phyloP scores from a whole-genome alignment of 306 rosid genomes.

The Gleditsia sinensis region DNA sequence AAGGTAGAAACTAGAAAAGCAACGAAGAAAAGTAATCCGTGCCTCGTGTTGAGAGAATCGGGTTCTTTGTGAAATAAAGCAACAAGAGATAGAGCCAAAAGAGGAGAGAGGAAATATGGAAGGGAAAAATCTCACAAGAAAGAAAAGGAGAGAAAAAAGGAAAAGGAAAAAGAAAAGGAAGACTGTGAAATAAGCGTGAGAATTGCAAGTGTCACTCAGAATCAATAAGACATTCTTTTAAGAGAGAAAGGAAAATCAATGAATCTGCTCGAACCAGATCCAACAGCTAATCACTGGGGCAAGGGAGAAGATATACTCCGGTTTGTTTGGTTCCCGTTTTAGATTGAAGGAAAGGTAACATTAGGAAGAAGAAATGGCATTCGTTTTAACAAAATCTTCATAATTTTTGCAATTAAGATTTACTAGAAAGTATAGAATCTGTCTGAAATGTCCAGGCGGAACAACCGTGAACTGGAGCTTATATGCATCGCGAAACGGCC shows the following conservation, averaged over 20 bases:
- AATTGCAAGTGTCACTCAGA: not conserved
- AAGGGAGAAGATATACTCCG: not conserved
- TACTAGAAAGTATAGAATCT: not conserved
- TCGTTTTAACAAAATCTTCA: not conserved
- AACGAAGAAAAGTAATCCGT: slow-evolving; percentile 29
- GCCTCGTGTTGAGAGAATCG: slow-evolving; percentile 57
- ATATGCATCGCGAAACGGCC: not conserved
- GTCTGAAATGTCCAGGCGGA: not conserved
- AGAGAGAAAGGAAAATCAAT: not conserved
- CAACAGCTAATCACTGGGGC: not conserved
- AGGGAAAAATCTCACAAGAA: not conserved
- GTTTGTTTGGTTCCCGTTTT: not conserved
- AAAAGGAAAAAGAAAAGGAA: not conserved
- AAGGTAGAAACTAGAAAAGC: not conserved
- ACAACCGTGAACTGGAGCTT: not conserved
- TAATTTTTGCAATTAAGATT: not conserved
- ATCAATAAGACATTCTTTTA: not conserved
- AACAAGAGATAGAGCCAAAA: not conserved
- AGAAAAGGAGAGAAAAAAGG: not conserved
- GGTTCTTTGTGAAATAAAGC: slow-evolving; percentile 56
- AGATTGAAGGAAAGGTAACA: not conserved
- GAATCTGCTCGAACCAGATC: not conserved
- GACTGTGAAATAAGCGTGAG: slow-evolving; percentile 8
- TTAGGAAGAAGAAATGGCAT: not conserved
- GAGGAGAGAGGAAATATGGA: not conserved